Evolutionary conservation across 73 alveolate genomes (phyloP), one percentile per base, ranked within the genome.

Genomic region (Tetrahymena thermophila): DNA sequence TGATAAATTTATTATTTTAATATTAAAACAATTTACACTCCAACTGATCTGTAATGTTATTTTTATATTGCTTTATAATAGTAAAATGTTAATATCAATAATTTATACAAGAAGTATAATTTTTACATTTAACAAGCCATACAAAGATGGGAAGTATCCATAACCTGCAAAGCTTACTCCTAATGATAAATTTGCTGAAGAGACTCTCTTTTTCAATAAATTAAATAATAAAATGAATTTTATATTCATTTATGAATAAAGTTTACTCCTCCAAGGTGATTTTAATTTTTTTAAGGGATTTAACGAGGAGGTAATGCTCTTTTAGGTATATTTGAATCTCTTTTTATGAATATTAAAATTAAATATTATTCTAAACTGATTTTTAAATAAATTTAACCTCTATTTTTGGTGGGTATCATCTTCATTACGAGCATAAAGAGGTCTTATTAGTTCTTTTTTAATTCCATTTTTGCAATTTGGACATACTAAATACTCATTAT

Each of bases 391-490:
- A 56, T 14, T 56, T 6, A 19, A 71, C 89, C 89, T 71, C 37
- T 71, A 71, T 31, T 71, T 71, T 71, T 71, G 37, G 31, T 71
- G 89, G n/a, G 94, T 95, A 35, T 34, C 93, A 55, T 84, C 96
- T 84, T 97, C 98, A 19, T 95, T 97, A 43, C 97, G 96, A 4
- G 98, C 93, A 96, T 98, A 99, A 19, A 99, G 94, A 16, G 99
- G 99, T 44, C 97, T 99, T 35, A 98, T 85, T 50, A 98, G 96
- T 94, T 98, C 98, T 40, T 95, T 96, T 35, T 99, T 95, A 35
- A 98, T 96, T 34, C 99, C 99, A 95, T 98, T 95, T 94, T 98
- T 98, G 85, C 99, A 98, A 35, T 98, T 99, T 16, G 99, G 99
- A 93, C 99, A 98, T 84, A 97, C 97, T 93, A 96, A 95, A 93